phyloP scores from a whole-genome alignment of 2,329 filamentous ascomycete genomes.

The Ambrosiella beaveri region DNA sequence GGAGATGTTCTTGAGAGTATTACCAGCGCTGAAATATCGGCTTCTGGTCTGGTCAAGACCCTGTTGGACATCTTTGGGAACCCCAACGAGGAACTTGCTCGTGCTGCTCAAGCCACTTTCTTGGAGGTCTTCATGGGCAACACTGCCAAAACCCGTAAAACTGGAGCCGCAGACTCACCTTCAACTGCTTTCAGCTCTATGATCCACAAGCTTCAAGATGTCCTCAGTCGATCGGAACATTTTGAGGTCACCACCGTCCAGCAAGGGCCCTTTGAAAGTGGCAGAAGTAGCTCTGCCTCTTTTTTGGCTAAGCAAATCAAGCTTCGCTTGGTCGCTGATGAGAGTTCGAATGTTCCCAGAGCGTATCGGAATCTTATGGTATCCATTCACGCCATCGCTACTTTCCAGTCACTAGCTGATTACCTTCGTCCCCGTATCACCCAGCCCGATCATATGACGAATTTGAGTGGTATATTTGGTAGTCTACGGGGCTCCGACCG shows the following conservation, averaged over 20 bases:
- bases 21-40: slow-evolving; percentile 84
- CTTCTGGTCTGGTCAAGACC: slow-evolving; percentile 73
- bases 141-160: slow-evolving; percentile 48
- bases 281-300: slow-evolving; percentile 75
- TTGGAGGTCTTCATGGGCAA: slow-evolving; percentile 83
- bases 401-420: slow-evolving; percentile 91
- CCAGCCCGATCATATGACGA: neutral
- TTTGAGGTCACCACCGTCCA: slow-evolving; percentile 95
- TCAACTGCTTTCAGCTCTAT: slow-evolving; percentile 78
- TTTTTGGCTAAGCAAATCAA: slow-evolving; percentile 95
- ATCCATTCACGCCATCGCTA: slow-evolving; percentile 93
- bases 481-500: slow-evolving; percentile 56
- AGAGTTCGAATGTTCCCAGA: slow-evolving; percentile 74
- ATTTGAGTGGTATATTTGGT: slow-evolving; percentile 36
- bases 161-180: slow-evolving; percentile 48
- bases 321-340: slow-evolving; percentile 74
- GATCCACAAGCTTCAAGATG: slow-evolving; percentile 84
- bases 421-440: slow-evolving; percentile 62
- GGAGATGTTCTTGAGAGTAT: slow-evolving; percentile 80
- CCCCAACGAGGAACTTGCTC: slow-evolving; percentile 41
- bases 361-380: slow-evolving; percentile 92
- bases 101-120: slow-evolving; percentile 63
- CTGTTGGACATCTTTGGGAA: slow-evolving; percentile 70
- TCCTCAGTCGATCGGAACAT: slow-evolving; percentile 90
- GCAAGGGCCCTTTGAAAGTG: slow-evolving; percentile 78